These are phyloP conservation scores for Sporisorium scitamineum DNA, from an alignment of 1,284 basidiomycete genomes.

Conservation along the genomic window DNA sequence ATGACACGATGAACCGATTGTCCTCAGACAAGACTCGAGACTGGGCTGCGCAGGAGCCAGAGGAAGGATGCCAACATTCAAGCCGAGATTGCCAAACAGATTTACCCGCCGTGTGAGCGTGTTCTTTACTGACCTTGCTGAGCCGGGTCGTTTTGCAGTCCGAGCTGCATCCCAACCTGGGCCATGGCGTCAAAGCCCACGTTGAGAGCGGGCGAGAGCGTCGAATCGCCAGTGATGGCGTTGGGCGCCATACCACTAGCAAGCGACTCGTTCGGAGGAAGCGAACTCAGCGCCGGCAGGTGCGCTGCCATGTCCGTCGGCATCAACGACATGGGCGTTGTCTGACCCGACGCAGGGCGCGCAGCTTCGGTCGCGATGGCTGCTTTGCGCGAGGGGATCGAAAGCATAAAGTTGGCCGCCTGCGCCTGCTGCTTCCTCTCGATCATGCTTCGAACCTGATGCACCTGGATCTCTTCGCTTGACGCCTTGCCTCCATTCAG, in stretches of 20 bases:
- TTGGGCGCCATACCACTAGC: constrained; percentile 34
- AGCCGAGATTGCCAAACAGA: no score
- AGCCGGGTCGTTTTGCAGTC: constrained; percentile 9
- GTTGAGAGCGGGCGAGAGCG: constrained; percentile 36
- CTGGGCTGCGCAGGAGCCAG: neutral
- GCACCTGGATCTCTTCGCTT: constrained; percentile 43
- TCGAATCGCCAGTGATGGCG: constrained; percentile 16
- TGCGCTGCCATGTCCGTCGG: constrained; percentile 54
- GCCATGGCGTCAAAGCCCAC: constrained; percentile 31
- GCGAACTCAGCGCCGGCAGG: constrained; percentile 44
- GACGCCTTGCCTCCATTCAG: constrained; percentile 31
- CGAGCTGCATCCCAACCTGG: constrained; percentile 32
- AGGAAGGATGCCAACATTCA: neutral
- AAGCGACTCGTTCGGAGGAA: constrained; percentile 29
- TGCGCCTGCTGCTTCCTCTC: constrained; percentile 60
- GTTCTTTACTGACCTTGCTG: constrained; percentile 15
- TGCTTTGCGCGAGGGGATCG: constrained; percentile 51
- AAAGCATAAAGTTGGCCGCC: constrained; percentile 57
- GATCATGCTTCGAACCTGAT: constrained; percentile 55
- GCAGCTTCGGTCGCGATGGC: constrained; percentile 39
- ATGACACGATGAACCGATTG: neutral
- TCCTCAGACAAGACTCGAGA: neutral
- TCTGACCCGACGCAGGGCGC: constrained; percentile 43
- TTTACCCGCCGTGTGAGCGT: neutral
- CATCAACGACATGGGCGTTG: constrained; percentile 59